Evolutionary conservation across 306 rosid species (phyloP).

Genomic region (Dryas octopetala): DNA sequence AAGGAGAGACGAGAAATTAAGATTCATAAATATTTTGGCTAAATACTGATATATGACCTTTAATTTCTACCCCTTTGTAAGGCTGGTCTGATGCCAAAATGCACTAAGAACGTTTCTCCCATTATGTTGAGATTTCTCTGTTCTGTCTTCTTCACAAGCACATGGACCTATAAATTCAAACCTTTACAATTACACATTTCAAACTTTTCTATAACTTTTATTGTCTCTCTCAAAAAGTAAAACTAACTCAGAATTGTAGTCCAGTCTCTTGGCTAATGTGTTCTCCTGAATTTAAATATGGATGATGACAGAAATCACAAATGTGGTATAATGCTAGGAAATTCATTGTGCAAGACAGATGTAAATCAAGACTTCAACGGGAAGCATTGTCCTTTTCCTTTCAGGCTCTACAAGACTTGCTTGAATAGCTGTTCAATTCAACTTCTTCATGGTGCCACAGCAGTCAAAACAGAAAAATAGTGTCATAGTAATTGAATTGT

Average conservation of each 20-base stretch:
- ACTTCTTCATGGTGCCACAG: neutral
- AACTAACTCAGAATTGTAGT: neutral
- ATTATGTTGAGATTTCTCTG: neutral
- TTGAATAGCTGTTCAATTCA: neutral
- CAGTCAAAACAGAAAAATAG: neutral
- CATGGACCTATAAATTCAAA: neutral
- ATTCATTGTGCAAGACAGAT: neutral
- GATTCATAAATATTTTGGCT: neutral
- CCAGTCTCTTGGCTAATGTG: conserved; percentile 3
- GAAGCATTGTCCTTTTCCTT: neutral
- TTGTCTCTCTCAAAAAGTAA: neutral
- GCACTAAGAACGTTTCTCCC: neutral
- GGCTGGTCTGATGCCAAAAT: neutral
- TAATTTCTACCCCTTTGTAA: neutral
- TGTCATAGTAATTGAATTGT: neutral
- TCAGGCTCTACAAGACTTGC: neutral
- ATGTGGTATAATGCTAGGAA: neutral
- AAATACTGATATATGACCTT: neutral
- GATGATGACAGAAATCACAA: neutral
- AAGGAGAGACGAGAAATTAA: neutral
- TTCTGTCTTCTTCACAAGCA: neutral
- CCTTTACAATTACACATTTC: neutral
- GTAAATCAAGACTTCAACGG: neutral
- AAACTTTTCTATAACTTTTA: neutral
- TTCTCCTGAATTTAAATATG: neutral